Conservation (phyloP, 1,284 basidiomycete genomes). For the Leccinum solheimii region DNA sequence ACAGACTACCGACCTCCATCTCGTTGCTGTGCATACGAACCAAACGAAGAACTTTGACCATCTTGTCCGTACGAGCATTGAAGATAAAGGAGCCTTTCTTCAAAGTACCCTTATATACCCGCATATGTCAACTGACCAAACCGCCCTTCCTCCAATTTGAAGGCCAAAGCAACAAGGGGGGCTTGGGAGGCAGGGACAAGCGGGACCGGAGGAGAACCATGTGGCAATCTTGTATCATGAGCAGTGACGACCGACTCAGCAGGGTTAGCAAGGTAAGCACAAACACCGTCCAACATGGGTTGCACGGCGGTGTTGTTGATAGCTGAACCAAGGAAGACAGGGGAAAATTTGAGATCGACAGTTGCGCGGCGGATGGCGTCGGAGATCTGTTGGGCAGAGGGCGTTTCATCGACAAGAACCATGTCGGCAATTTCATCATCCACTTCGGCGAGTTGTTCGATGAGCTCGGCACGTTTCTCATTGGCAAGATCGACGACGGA, state of each 20-base stretch:
- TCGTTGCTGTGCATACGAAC: conserved; percentile 99
- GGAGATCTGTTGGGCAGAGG: conserved; percentile 74
- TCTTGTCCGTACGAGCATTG: conserved; percentile 96
- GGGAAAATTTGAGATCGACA: conserved; percentile 87
- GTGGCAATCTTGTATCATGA: conserved; percentile 76
- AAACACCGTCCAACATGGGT: conserved; percentile 92
- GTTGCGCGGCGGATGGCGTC: conserved; percentile 90
- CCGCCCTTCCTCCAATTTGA: conserved; percentile 98
- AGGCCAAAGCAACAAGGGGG: conserved; percentile 92
- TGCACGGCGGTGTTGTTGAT: conserved; percentile 99
- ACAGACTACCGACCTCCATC: conserved; percentile 75
- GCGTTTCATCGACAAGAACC: conserved; percentile 83
- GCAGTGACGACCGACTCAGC: conserved; percentile 81
- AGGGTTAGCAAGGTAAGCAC: conserved; percentile 93
- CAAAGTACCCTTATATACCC: conserved; percentile 96
- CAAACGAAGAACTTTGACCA: conserved; percentile 96
- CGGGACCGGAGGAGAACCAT: conserved; percentile 67
- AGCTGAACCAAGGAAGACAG: conserved; percentile 96
- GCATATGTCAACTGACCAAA: conserved; percentile 99
- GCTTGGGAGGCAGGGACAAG: conserved; percentile 82
- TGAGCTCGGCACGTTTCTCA: conserved; percentile 86
- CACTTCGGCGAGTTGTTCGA: conserved; percentile 95
- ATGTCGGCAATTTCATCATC: conserved; percentile 95
- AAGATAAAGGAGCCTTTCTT: conserved; percentile 85
- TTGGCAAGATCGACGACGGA: conserved; percentile 72